These are phyloP conservation scores for Chrysopogon serrulatus DNA, from an alignment of 176 grass and related monocot species.

Conservation along the genomic window DNA sequence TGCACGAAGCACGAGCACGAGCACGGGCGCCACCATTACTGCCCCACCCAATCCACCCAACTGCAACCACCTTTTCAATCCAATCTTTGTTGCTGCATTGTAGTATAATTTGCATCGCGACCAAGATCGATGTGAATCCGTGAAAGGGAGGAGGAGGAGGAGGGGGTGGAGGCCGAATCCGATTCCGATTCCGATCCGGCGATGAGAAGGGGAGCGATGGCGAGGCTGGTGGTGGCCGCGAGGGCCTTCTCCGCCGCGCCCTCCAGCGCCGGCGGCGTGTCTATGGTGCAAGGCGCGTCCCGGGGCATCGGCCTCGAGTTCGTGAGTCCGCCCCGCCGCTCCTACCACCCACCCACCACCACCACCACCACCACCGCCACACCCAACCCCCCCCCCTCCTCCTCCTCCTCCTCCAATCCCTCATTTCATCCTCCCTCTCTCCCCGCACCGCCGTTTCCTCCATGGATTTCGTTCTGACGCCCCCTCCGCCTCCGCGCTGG, in stretches of 20 bases:
- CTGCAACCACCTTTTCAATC: not conserved
- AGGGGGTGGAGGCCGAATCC: not conserved
- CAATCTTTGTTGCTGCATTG: not conserved
- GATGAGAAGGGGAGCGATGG: conserved; percentile 9
- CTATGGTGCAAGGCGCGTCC: conserved; percentile 91
- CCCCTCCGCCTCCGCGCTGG: too few species aligned
- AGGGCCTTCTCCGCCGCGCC: too few species aligned
- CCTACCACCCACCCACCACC: too few species aligned
- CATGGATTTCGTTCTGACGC: too few species aligned
- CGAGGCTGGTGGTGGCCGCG: conserved; percentile 18
- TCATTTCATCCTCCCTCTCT: too few species aligned
- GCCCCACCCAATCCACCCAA: not conserved
- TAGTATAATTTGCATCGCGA: not conserved
- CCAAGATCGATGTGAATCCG: not conserved
- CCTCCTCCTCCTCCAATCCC: too few species aligned
- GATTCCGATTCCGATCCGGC: too few species aligned
- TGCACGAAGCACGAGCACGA: not conserved
- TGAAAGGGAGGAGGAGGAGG: not conserved
- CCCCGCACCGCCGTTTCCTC: too few species aligned
- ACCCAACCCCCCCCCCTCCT: too few species aligned
- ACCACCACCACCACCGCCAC: too few species aligned
- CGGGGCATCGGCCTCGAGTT: conserved; percentile 91
- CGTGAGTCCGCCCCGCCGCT: conserved; percentile 38
- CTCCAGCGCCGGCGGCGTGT: too few species aligned
- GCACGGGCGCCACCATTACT: conserved; percentile 14